phyloP scores from a whole-genome alignment of 2,329 filamentous ascomycete genomes.

The Hymenoscyphus occultus region DNA sequence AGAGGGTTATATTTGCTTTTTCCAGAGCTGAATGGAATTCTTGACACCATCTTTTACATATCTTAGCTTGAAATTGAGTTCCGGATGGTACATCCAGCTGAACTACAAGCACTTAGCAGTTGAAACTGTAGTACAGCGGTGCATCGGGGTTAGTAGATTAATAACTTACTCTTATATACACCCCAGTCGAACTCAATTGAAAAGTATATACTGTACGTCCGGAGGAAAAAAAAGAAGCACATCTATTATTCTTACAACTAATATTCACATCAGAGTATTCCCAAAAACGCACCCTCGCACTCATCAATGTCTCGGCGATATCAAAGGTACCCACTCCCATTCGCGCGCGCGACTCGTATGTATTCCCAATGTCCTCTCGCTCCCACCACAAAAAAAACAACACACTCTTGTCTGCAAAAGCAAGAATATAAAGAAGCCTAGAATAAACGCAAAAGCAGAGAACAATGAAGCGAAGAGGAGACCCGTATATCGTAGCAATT shows the following conservation, averaged over 20 bases:
- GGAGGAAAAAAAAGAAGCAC: not conserved
- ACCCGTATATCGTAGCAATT: constrained; percentile 6
- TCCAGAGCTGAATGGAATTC: too few relatives aligned
- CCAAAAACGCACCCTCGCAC: not conserved
- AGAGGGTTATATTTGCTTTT: too few relatives aligned
- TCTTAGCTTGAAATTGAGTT: too few relatives aligned
- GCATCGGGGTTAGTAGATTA: not conserved
- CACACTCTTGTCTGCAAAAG: not conserved
- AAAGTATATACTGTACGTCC: not conserved
- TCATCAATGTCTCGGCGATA: not conserved
- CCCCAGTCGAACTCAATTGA: not conserved
- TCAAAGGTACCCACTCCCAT: not conserved
- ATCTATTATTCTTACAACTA: constrained; percentile 8
- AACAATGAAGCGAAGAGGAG: not conserved
- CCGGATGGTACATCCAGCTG: too few relatives aligned
- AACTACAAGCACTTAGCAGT: too few relatives aligned
- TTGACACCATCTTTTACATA: too few relatives aligned
- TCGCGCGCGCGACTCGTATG: not conserved
- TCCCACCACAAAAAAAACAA: not conserved
- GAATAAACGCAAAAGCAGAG: not conserved
- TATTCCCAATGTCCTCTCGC: not conserved
- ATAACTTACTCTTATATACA: not conserved
- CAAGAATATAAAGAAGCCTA: not conserved
- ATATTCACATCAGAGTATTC: not conserved
- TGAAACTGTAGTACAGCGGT: too few relatives aligned